Conservation (phyloP, 2,329 filamentous ascomycete genomes). For the Aureobasidium mangrovei region DNA sequence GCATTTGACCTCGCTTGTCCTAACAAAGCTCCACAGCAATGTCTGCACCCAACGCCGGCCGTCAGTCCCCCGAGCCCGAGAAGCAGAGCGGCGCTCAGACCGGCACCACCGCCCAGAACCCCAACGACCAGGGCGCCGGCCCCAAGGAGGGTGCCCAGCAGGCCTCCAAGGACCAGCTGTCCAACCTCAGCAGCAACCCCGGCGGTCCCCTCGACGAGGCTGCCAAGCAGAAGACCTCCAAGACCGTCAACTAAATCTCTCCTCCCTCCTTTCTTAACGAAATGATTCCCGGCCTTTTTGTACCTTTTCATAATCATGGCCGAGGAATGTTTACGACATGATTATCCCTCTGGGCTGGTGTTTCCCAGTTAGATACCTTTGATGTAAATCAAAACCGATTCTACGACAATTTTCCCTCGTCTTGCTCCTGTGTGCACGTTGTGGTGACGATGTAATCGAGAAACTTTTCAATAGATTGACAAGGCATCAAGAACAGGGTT, state of each 20-base stretch:
- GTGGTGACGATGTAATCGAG: too few species aligned
- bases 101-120: slow-evolving; percentile 50
- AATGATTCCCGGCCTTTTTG: background rate
- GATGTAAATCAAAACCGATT: slow-evolving; percentile 4
- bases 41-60: slow-evolving; percentile 57
- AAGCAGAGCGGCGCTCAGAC: slow-evolving; percentile 55
- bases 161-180: slow-evolving; percentile 42
- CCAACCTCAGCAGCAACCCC: slow-evolving; percentile 58
- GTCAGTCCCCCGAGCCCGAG: slow-evolving; percentile 70
- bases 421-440: background rate
- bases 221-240: slow-evolving; percentile 52
- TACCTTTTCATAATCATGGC: background rate
- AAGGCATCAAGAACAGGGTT: too few species aligned
- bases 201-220: slow-evolving; percentile 53
- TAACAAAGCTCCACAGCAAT: slow-evolving; percentile 39
- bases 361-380: background rate
- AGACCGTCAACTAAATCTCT: slow-evolving; percentile 26
- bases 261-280: background rate
- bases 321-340: slow-evolving; percentile 13
- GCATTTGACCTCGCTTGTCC: slow-evolving; percentile 19
- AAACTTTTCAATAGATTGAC: too few species aligned
- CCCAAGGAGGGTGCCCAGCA: slow-evolving; percentile 38
- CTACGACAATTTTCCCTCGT: background rate
- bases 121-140: slow-evolving; percentile 42
- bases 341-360: background rate